Percentiles rank a stretch among this genome's conserved stretches.
Evolutionary conservation across 805 yeast genomes (phyloP).

Genomic region (Starmerella ratchasimensis): DNA sequence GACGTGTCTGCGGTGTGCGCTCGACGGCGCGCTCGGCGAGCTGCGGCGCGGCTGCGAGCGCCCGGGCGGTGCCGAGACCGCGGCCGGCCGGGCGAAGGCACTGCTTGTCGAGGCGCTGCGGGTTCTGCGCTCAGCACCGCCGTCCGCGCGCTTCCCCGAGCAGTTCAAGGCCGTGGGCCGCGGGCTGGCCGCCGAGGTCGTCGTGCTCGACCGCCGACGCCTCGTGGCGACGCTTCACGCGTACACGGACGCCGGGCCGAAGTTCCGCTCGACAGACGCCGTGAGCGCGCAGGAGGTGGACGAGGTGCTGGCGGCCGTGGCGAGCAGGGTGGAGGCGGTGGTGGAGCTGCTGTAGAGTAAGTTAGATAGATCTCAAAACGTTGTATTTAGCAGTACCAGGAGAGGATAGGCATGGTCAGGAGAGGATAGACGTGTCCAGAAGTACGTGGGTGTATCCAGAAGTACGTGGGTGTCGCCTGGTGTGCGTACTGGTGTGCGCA

Average conservation of each 20-base stretch:
- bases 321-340: conserved; percentile 4
- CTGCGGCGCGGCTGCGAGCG: not conserved
- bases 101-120: conserved; percentile 1
- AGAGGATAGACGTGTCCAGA: not conserved
- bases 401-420: not conserved
- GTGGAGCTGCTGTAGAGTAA: not conserved
- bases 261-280: conserved; percentile 10
- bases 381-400: too few species aligned
- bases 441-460: not conserved
- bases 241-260: conserved; percentile 7
- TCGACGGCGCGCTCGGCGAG: conserved; percentile 3
- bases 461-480: not conserved
- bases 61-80: not conserved
- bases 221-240: conserved; percentile 13
- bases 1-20: conserved; percentile 1
- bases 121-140: conserved; percentile 1
- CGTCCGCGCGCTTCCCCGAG: conserved; percentile 8
- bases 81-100: too few species aligned
- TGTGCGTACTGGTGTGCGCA: not conserved
- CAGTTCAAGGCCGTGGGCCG: conserved; percentile 1
- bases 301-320: conserved; percentile 6
- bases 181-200: conserved; percentile 11
- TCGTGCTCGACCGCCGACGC: conserved; percentile 8
- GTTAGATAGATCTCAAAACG: not conserved
- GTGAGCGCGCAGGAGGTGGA: conserved; percentile 13